phyloP scores from a whole-genome alignment of 73 alveolate genomes.

The Paramecium biaurelia region DNA sequence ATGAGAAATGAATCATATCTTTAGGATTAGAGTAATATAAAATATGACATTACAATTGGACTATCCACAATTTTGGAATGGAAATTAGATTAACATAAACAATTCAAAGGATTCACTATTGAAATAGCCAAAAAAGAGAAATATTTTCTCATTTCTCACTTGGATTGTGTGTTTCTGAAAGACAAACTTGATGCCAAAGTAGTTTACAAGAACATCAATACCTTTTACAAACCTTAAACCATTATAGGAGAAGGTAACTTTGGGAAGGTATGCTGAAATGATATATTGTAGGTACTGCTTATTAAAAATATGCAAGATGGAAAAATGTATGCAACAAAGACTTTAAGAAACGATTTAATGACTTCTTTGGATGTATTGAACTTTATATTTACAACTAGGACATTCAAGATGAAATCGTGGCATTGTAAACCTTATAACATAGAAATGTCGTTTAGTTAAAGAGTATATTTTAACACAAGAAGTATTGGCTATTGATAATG shows the following conservation, averaged over 20 bases:
- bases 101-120: not conserved
- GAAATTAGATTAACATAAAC: not conserved
- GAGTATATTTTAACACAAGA: not conserved
- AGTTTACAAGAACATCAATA: not conserved
- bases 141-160: not conserved
- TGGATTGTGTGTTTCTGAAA: not conserved
- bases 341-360: not conserved
- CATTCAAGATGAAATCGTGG: not conserved
- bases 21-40: not conserved
- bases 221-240: not conserved
- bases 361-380: not conserved
- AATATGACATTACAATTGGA: not conserved
- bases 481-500: conserved; percentile 1
- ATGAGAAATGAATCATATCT: not conserved
- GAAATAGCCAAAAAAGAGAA: not conserved
- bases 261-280: not conserved
- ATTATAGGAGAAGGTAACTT: not conserved
- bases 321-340: not conserved
- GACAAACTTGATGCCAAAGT: not conserved
- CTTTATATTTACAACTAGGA: not conserved
- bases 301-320: not conserved
- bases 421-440: not conserved
- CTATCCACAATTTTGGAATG: not conserved
- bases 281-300: not conserved
- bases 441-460: not conserved